Percentiles rank a stretch among this genome's conserved stretches.
These are phyloP conservation scores for Collybia sordida DNA, from an alignment of 768 basidiomycete genomes.

Conservation along the genomic window DNA sequence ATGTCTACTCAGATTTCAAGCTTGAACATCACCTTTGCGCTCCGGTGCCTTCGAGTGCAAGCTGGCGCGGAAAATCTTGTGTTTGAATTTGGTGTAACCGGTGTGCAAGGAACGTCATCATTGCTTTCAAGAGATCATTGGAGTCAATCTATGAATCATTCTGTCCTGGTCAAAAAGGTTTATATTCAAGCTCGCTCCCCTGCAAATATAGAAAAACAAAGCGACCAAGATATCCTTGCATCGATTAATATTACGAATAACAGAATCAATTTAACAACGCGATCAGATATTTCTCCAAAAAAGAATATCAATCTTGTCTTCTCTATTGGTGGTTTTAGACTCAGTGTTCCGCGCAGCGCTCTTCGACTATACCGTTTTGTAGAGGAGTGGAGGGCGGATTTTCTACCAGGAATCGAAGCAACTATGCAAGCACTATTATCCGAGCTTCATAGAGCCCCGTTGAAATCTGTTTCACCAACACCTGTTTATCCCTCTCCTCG, in stretches of 20 bases:
- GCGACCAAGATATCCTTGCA: constrained; percentile 59
- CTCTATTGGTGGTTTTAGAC: constrained; percentile 41
- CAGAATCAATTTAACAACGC: constrained; percentile 44
- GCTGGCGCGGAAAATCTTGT: constrained; percentile 72
- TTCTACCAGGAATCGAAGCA: constrained; percentile 71
- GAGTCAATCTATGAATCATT: constrained; percentile 46
- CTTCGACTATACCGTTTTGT: constrained; percentile 75
- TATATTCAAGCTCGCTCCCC: constrained; percentile 62
- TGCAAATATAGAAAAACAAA: constrained; percentile 32
- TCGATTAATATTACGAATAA: constrained; percentile 50
- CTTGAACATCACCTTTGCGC: constrained; percentile 37
- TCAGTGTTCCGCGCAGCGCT: constrained; percentile 79
- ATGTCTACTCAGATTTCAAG: constrained; percentile 12
- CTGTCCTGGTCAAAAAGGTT: constrained; percentile 47
- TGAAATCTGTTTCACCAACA: constrained; percentile 29
- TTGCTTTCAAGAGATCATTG: constrained; percentile 26
- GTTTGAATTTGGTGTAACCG: constrained; percentile 55
- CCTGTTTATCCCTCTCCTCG: constrained; percentile 24
- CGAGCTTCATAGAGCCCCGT: constrained; percentile 51
- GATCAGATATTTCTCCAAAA: constrained; percentile 42
- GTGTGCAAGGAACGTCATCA: constrained; percentile 36
- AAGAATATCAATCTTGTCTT: constrained; percentile 42
- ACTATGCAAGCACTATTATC: constrained; percentile 63
- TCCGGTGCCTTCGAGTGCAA: constrained; percentile 49
- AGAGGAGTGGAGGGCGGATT: constrained; percentile 82